These are phyloP conservation scores for Clonostachys byssicola DNA, from an alignment of 2,329 filamentous ascomycete species.

Conservation along the genomic window DNA sequence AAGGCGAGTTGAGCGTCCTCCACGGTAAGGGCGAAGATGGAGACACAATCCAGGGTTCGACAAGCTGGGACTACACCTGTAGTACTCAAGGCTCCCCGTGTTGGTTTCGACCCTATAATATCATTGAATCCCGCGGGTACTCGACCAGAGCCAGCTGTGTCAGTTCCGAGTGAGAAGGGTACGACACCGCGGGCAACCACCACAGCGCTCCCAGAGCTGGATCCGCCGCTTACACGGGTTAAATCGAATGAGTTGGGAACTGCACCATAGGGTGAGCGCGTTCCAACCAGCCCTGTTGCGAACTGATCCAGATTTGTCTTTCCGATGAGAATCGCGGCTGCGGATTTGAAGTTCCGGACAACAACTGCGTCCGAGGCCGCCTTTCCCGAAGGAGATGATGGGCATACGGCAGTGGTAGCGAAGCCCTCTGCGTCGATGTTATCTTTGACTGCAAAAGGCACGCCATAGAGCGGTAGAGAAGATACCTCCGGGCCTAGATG, in stretches of 20 bases:
- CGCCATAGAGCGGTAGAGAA: constrained; percentile 46
- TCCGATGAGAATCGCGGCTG: constrained; percentile 53
- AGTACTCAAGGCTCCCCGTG: constrained; percentile 45
- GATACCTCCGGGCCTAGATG: neutral
- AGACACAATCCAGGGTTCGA: constrained; percentile 51
- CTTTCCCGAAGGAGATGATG: constrained; percentile 38
- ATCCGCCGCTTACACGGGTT: constrained; percentile 39
- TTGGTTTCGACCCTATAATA: constrained; percentile 45
- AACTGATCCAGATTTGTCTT: constrained; percentile 55
- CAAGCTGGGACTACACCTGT: constrained; percentile 50
- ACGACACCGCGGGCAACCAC: constrained; percentile 48
- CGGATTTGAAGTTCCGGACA: constrained; percentile 40
- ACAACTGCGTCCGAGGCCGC: constrained; percentile 38
- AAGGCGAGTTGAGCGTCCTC: constrained; percentile 45
- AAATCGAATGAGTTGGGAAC: constrained; percentile 46
- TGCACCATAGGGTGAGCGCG: constrained; percentile 54
- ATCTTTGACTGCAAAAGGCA: constrained; percentile 55
- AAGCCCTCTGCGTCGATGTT: constrained; percentile 48
- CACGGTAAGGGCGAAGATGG: constrained; percentile 44
- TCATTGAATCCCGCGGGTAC: constrained; percentile 51
- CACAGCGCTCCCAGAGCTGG: constrained; percentile 53
- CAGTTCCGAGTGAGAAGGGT: constrained; percentile 52
- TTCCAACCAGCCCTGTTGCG: constrained; percentile 58
- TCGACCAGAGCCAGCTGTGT: constrained; percentile 51
- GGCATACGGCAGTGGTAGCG: constrained; percentile 48